Base-by-base conservation (phyloP, 768 basidiomycete genomes). In the Cystobasidiopsis lactophilus region DNA sequence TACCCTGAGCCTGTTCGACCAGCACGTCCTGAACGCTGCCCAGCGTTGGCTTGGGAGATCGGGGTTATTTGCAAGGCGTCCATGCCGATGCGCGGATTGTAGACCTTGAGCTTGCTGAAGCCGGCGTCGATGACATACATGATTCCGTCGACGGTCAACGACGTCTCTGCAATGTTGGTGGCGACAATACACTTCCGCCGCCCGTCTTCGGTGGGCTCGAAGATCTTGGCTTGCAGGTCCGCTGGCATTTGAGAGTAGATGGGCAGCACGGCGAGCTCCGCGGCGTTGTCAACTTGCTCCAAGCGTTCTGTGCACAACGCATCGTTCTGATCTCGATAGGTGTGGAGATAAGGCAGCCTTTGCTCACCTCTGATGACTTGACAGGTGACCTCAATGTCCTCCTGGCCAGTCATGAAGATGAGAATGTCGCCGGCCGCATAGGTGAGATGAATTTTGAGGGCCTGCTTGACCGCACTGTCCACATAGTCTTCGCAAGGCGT, bases 221-320 rank as follows among this genome's bases (percentile, higher is more conserved):
- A 96, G 56, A 98, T 98, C 66, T 86, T 91, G 23, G 93, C 91
- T 65, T 98, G 93, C 35, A 98, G 69, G 69, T 96, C 93, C 5
- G 93, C 93, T 10, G 93, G 93, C 93, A 96, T 96, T 65, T 95
- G 91, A 2, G 93, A 96, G 68, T 98, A 96, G 57, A 96, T 98
- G 5, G 93, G 93, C 29, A 98, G 71, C n/a, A 96, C 78, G 1
- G 88, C 79, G 24, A 96, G 69, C 2, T 80, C 76, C 0, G 82
- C 71, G 11, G 86, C 83, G 13, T 96, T 86, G 62, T 91, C 81
- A n/a, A 96, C 71, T 61, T 95, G 88, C 1, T 75, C 73, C 37
- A 96, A 70, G 27, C 93, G 85, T 67, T 98, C 93, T 91, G 23
- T 9, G 62, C 24, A 39, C 18, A 3, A 39, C 37, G 18, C 29